Conservation (phyloP, 2,329 filamentous ascomycete genomes). For the Botrytis sinoallii region DNA sequence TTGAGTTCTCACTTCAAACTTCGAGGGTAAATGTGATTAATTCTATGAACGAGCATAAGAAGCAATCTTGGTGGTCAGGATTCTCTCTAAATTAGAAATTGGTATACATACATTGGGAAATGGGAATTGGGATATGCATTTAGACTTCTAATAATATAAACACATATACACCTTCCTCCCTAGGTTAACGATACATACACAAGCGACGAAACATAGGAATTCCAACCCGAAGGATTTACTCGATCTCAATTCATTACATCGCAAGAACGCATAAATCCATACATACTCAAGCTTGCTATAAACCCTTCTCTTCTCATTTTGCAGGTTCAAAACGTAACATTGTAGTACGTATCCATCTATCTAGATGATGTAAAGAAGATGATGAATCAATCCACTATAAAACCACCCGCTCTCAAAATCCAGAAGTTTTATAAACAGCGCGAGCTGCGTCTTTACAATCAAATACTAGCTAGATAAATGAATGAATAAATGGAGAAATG, state of each 20-base stretch:
- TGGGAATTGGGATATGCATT: not conserved
- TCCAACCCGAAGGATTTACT: too few species aligned
- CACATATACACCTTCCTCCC: not conserved
- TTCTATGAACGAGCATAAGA: not conserved
- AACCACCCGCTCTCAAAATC: too few species aligned
- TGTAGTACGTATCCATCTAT: too few species aligned
- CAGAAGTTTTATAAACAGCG: too few species aligned
- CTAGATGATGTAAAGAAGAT: not conserved
- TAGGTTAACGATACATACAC: not conserved
- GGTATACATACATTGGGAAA: not conserved
- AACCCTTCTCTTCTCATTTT: not conserved
- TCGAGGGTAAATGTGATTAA: not conserved
- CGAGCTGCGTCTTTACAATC: not conserved
- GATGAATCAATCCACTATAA: too few species aligned
- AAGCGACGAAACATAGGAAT: too few species aligned
- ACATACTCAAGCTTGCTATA: not conserved
- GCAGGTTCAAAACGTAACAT: rapidly evolving
- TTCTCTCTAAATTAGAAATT: not conserved
- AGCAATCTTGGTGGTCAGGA: not conserved
- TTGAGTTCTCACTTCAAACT: not conserved
- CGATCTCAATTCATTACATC: too few species aligned
- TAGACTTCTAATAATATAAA: not conserved
- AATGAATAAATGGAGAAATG: not conserved
- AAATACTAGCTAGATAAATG: too few species aligned
- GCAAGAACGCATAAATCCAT: too few species aligned